Conservation (phyloP, 2,329 filamentous ascomycete species). For the Penicillium sp. region DNA sequence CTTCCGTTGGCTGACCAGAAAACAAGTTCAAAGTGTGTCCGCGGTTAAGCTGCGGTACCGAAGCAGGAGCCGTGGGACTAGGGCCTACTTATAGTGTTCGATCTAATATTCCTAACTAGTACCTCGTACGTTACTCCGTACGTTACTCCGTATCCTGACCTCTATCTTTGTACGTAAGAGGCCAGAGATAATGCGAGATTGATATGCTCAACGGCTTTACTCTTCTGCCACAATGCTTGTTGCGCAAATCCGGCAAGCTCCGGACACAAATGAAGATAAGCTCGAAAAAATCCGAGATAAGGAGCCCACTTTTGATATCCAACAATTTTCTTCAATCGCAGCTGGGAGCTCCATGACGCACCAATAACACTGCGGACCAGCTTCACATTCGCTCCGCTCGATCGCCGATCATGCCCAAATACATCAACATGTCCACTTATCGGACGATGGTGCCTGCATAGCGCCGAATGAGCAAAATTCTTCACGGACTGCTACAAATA, state of each 20-base stretch:
- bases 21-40: no score
- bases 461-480: neutral
- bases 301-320: neutral
- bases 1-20: no score
- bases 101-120: no score
- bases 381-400: neutral
- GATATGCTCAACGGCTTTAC: neutral
- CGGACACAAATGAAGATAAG: neutral
- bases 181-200: neutral
- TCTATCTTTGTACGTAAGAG: no score
- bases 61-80: no score
- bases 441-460: neutral
- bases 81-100: no score
- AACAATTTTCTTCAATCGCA: neutral
- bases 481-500: neutral
- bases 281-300: neutral
- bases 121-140: no score
- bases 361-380: neutral
- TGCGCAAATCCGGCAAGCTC: neutral
- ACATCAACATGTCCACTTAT: neutral
- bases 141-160: no score
- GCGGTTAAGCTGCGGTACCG: no score
- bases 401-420: conserved; percentile 2
- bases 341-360: neutral
- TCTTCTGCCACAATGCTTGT: conserved; percentile 2